A percentile compares a stretch with the other conserved stretches of the same genome.
These are phyloP conservation scores for Trametopsis cervina DNA, from an alignment of 768 basidiomycete genomes.

Conservation along the genomic window DNA sequence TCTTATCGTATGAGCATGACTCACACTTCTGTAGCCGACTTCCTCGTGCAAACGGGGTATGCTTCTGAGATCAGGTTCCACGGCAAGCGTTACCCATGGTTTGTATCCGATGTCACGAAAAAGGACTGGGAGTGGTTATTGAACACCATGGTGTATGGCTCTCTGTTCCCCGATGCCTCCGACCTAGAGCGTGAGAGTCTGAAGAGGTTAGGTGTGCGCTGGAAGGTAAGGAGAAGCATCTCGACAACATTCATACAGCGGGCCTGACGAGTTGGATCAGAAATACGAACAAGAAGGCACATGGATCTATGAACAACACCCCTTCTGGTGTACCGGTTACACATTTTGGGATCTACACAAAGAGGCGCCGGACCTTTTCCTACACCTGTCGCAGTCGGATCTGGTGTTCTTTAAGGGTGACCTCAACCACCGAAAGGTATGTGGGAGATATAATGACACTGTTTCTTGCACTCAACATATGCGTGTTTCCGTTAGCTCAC, in stretches of 20 bases:
- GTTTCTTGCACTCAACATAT: too few relatives aligned
- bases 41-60: slow-evolving; percentile 84
- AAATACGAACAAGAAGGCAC: slow-evolving; percentile 89
- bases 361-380: slow-evolving; percentile 87
- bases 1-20: neutral
- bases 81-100: slow-evolving; percentile 94
- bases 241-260: neutral
- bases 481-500: slow-evolving; percentile 49
- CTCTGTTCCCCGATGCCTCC: slow-evolving; percentile 79
- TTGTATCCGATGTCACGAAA: slow-evolving; percentile 88
- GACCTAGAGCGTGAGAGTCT: slow-evolving; percentile 80
- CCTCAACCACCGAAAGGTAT: slow-evolving; percentile 77
- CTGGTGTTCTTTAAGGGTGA: slow-evolving; percentile 95
- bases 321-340: slow-evolving; percentile 95
- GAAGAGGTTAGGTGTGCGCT: slow-evolving; percentile 70
- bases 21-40: slow-evolving; percentile 56
- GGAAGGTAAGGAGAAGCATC: slow-evolving; percentile 60
- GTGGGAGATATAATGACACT: too few relatives aligned
- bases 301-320: slow-evolving; percentile 93
- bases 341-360: slow-evolving; percentile 84
- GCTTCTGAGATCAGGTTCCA: slow-evolving; percentile 87
- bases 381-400: slow-evolving; percentile 84
- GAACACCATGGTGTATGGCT: slow-evolving; percentile 85
- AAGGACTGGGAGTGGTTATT: slow-evolving; percentile 93
- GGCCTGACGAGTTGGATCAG: slow-evolving; percentile 28